phyloP scores from a whole-genome alignment of 1,284 basidiomycete genomes.

The Pseudozyma hubeiensis region DNA sequence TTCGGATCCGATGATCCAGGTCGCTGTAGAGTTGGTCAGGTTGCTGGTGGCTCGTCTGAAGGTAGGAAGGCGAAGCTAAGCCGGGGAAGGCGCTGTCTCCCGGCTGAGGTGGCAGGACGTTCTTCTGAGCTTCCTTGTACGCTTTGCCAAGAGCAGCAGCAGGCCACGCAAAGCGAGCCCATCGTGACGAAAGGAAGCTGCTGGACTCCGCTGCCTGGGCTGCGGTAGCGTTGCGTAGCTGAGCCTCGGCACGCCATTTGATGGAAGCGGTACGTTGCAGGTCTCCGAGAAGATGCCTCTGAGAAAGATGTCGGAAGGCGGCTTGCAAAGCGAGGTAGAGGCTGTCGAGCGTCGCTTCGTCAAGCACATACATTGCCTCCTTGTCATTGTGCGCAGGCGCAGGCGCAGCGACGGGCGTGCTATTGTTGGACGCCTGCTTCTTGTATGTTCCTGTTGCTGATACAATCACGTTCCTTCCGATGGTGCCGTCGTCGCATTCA shows the following conservation, averaged over 20 bases:
- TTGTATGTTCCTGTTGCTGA: slow-evolving; percentile 43
- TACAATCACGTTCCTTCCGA: slow-evolving; percentile 24
- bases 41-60: slow-evolving; percentile 17
- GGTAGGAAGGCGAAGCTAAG: slow-evolving; percentile 3
- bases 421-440: slow-evolving; percentile 10
- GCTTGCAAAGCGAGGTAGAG: slow-evolving; percentile 35
- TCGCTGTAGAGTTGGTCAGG: slow-evolving; percentile 22
- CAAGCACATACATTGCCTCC: slow-evolving; percentile 18
- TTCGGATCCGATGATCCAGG: slow-evolving; percentile 48
- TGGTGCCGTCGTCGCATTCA: slow-evolving; percentile 14
- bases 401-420: not conserved
- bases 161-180: slow-evolving; percentile 53
- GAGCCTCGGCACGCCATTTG: slow-evolving; percentile 58
- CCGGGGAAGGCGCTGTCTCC: slow-evolving; percentile 11
- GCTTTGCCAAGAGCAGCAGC: slow-evolving; percentile 48
- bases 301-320: slow-evolving; percentile 46
- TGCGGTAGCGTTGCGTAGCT: slow-evolving; percentile 45
- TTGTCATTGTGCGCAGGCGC: not conserved
- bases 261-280: slow-evolving; percentile 59
- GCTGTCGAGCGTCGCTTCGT: slow-evolving; percentile 39
- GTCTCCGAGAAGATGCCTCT: slow-evolving; percentile 41
- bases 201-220: slow-evolving; percentile 34
- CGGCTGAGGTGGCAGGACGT: slow-evolving; percentile 15
- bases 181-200: slow-evolving; percentile 26
- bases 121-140: slow-evolving; percentile 47